Evolutionary conservation across 768 basidiomycete species (phyloP), one percentile per base, ranked within the genome.

Genomic region (Mycena sanguinolenta): DNA sequence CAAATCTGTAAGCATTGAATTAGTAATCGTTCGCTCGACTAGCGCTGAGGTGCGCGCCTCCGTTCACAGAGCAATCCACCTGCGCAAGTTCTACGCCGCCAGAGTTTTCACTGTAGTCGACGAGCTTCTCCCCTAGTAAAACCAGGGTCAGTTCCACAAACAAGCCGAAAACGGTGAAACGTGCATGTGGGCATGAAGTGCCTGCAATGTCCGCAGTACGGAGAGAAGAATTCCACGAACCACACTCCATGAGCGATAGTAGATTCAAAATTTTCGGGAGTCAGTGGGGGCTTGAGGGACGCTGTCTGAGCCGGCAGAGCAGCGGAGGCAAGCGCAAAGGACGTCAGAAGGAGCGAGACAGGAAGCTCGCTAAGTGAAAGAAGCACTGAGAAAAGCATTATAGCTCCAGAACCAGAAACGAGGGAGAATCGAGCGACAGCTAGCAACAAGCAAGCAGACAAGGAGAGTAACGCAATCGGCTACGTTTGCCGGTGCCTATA

Each of bases 181-280:
- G 7, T 19, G 16, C 96, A 98, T 30, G 91, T 95, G 0, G 96
- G 92, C 13, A 89, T 90, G 74, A 98, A 97, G 0, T 82, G 78
- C 36, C 86, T 84, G 79, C 96, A 98, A 77, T 97, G 96, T 5
- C 79, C 77, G 75, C 96, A 98, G 76, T 91, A 92, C 0, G 96
- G 96, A 1, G 94, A 96, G 78, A 89, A 98, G 79, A 94, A 92
- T 75, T 97, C 95, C 58, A 97, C 83, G 67, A 97, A 90, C 92
- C 91, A 94, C 5, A 90, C 81, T n/a, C 92, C 93, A 0, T 84
- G 74, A 0, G 85, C 74, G 23, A 88, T 84, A 0, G 87, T 83
- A 17, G 82, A 65, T 13, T 86, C 77, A 78, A 95, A 94, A 70
- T 85, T 88, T 54, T 88, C 86, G 4, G 91, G 87, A 0, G 87